Evolutionary conservation across 495 filamentous ascomycete genomes (phyloP).

Genomic region (Hyaloscypha bicolor): DNA sequence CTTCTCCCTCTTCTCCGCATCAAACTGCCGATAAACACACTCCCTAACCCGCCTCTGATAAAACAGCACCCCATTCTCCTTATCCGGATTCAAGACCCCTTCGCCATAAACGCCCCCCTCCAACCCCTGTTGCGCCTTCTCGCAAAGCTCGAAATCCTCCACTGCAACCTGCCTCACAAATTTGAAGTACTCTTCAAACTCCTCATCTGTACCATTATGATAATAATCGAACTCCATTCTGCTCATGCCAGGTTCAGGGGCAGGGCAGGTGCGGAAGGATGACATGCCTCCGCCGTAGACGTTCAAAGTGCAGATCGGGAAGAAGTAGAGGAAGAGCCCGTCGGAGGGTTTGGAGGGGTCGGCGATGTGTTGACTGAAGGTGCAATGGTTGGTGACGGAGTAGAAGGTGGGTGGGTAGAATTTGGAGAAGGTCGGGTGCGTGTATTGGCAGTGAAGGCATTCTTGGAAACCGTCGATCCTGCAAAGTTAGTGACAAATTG

Average conservation of each 20-base stretch:
- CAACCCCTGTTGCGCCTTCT: slow-evolving; percentile 59
- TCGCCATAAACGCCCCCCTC: slow-evolving; percentile 58
- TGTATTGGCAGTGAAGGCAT: slow-evolving; percentile 66
- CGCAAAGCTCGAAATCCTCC: slow-evolving; percentile 63
- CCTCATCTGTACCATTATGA: slow-evolving; percentile 52
- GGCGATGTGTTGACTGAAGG: slow-evolving; percentile 61
- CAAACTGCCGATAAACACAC: slow-evolving; percentile 52
- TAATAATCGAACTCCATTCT: slow-evolving; percentile 69
- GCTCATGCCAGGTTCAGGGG: slow-evolving; percentile 51
- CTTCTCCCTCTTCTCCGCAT: slow-evolving; percentile 36
- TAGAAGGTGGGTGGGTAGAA: slow-evolving; percentile 63
- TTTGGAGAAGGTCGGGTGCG: slow-evolving; percentile 60
- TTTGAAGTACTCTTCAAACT: slow-evolving; percentile 60
- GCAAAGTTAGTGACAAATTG: not conserved
- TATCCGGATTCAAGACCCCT: slow-evolving; percentile 59
- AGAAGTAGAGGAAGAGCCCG: slow-evolving; percentile 59
- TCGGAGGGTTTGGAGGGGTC: slow-evolving; percentile 50
- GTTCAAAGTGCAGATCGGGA: slow-evolving; percentile 62
- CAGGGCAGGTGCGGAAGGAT: slow-evolving; percentile 60
- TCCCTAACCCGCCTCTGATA: slow-evolving; percentile 60
- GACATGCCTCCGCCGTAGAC: slow-evolving; percentile 65
- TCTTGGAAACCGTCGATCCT: slow-evolving; percentile 66
- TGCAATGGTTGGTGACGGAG: slow-evolving; percentile 56
- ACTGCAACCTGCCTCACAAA: slow-evolving; percentile 62
- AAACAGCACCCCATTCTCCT: slow-evolving; percentile 59